Conservation (phyloP, 164 flowering plant species). For the Macadamia tetraphylla region DNA sequence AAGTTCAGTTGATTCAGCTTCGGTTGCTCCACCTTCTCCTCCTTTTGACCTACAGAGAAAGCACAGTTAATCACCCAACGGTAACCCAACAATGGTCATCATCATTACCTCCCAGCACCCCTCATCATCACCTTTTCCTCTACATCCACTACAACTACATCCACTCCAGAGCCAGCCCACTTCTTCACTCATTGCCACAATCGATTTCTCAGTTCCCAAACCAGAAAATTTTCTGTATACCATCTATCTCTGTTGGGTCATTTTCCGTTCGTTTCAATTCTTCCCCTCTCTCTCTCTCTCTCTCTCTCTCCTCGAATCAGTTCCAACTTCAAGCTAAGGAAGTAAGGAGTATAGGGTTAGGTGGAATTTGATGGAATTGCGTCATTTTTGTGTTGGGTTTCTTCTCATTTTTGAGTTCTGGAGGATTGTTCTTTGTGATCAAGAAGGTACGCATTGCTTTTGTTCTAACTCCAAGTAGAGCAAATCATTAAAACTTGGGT, state of each 20-base stretch:
- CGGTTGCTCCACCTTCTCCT: too few relatives aligned
- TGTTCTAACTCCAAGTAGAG: too few relatives aligned
- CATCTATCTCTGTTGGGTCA: not conserved
- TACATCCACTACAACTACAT: too few relatives aligned
- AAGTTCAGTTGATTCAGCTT: too few relatives aligned
- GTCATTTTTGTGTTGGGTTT: constrained; percentile 21
- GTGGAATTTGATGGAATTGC: not conserved
- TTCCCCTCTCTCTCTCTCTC: not conserved
- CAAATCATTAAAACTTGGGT: not conserved
- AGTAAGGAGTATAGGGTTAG: too few relatives aligned
- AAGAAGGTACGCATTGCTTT: constrained; percentile 39
- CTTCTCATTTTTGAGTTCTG: constrained; percentile 22
- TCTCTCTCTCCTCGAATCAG: not conserved
- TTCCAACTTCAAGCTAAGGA: not conserved
- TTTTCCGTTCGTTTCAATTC: not conserved
- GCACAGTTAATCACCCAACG: not conserved
- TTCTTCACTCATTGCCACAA: not conserved
- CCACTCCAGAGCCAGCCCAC: too few relatives aligned
- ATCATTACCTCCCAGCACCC: too few relatives aligned
- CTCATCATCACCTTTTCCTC: too few relatives aligned
- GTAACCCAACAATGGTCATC: not conserved
- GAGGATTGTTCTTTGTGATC: constrained; percentile 30
- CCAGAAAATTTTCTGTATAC: not conserved
- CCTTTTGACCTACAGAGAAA: not conserved
- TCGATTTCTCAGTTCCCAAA: too few relatives aligned